phyloP scores from a whole-genome alignment of 129 eudicot genomes.

The Pittosporum tobira region DNA sequence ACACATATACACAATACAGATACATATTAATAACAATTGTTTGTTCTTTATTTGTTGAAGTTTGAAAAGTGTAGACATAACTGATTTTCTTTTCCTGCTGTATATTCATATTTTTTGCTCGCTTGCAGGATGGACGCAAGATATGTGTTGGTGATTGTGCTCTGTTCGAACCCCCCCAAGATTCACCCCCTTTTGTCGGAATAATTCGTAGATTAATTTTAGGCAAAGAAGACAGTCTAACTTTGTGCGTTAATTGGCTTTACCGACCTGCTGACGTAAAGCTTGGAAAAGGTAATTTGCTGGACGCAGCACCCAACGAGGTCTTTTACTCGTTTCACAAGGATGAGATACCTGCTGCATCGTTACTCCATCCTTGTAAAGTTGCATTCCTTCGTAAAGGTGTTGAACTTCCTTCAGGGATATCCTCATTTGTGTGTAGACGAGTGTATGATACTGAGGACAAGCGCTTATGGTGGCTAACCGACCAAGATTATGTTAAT shows the following conservation, averaged over 20 bases:
- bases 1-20: no score
- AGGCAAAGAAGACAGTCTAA: conserved; percentile 38
- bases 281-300: conserved; percentile 47
- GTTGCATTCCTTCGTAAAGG: conserved; percentile 95
- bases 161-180: conserved; percentile 60
- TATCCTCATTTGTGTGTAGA: conserved; percentile 80
- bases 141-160: conserved; percentile 90
- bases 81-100: neutral
- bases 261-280: conserved; percentile 77
- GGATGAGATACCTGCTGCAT: conserved; percentile 92
- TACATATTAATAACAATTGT: no score
- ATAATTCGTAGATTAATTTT: conserved; percentile 45
- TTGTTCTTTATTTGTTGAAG: no score
- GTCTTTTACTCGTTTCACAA: conserved; percentile 54
- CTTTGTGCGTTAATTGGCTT: conserved; percentile 68
- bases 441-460: conserved; percentile 68
- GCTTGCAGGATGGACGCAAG: conserved; percentile 75
- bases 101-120: neutral
- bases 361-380: conserved; percentile 96
- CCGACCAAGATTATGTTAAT: conserved; percentile 66
- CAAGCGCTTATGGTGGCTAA: conserved; percentile 81
- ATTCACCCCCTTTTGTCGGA: conserved; percentile 75
- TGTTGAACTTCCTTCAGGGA: conserved; percentile 75
- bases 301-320: conserved; percentile 28
- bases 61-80: neutral